Evolutionary conservation across 164 flowering plant species (phyloP).

Genomic region (Nelumbo lutea): DNA sequence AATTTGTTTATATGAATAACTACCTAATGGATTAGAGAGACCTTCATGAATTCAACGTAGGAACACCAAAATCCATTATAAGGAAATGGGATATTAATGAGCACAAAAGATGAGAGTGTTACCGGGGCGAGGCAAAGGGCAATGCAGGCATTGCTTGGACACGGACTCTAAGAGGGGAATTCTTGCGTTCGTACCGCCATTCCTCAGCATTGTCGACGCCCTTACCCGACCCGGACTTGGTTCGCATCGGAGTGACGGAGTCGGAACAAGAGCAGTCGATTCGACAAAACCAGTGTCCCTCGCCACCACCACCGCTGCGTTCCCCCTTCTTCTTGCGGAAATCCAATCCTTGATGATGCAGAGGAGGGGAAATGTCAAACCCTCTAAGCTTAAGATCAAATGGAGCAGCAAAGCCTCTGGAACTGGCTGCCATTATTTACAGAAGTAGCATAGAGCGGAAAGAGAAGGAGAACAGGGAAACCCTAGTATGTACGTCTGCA

Average conservation of each 20-base stretch:
- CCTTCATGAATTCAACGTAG: neutral
- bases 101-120: conserved; percentile 4
- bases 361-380: conserved; percentile 8
- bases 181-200: conserved; percentile 40
- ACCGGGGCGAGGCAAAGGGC: conserved; percentile 68
- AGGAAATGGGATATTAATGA: neutral
- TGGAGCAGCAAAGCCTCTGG: conserved; percentile 39
- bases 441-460: conserved; percentile 22
- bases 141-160: conserved; percentile 40
- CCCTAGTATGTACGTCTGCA: neutral
- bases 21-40: neutral
- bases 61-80: neutral
- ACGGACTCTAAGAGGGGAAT: conserved; percentile 27
- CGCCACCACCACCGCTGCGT: conserved; percentile 3
- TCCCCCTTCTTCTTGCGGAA: conserved; percentile 20
- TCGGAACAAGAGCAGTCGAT: conserved; percentile 43
- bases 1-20: no score
- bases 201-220: conserved; percentile 41
- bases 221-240: conserved; percentile 21
- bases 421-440: conserved; percentile 40
- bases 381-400: conserved; percentile 27
- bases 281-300: conserved; percentile 8
- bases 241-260: conserved; percentile 33
- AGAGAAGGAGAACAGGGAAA: neutral
- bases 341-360: conserved; percentile 1